Percentiles rank a stretch among this genome's conserved stretches.
These are phyloP conservation scores for Rhizopus arrhizus DNA, from an alignment of 371 early-diverging fungal species.

Conservation along the genomic window DNA sequence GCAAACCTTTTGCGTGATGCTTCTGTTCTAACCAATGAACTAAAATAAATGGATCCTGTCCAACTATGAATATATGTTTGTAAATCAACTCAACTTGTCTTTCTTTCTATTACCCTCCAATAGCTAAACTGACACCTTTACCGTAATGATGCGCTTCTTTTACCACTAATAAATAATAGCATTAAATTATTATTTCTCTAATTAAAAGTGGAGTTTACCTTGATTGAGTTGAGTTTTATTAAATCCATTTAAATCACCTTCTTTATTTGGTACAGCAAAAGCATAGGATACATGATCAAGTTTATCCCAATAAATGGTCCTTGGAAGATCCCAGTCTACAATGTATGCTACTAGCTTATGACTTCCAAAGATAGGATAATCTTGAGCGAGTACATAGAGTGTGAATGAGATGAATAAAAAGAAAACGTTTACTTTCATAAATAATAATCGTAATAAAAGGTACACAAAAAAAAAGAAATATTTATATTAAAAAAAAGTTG, in stretches of 20 bases:
- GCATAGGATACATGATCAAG: constrained; percentile 48
- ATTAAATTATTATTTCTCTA: not conserved
- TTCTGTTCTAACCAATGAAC: constrained; percentile 19
- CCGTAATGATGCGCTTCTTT: constrained; percentile 27
- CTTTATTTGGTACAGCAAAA: constrained; percentile 38
- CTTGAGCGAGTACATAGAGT: not conserved
- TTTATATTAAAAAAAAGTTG: no score
- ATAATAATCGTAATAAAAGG: not conserved
- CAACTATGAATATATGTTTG: constrained; percentile 17
- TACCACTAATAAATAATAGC: constrained; percentile 17
- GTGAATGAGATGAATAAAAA: not conserved
- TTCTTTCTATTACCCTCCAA: constrained; percentile 27
- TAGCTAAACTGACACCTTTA: constrained; percentile 32
- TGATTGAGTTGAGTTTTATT: constrained; percentile 23
- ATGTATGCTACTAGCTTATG: constrained; percentile 38
- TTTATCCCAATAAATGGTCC: constrained; percentile 40
- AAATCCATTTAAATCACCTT: constrained; percentile 30
- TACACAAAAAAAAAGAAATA: not conserved
- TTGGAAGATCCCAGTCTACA: constrained; percentile 51
- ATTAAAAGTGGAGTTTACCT: constrained; percentile 6
- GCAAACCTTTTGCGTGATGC: constrained; percentile 24
- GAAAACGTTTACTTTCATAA: not conserved
- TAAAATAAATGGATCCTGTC: constrained; percentile 35
- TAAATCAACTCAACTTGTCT: no score
- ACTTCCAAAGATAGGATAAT: constrained; percentile 15